These are phyloP conservation scores for Lactarius quietus DNA, from an alignment of 768 basidiomycete species.

Conservation along the genomic window DNA sequence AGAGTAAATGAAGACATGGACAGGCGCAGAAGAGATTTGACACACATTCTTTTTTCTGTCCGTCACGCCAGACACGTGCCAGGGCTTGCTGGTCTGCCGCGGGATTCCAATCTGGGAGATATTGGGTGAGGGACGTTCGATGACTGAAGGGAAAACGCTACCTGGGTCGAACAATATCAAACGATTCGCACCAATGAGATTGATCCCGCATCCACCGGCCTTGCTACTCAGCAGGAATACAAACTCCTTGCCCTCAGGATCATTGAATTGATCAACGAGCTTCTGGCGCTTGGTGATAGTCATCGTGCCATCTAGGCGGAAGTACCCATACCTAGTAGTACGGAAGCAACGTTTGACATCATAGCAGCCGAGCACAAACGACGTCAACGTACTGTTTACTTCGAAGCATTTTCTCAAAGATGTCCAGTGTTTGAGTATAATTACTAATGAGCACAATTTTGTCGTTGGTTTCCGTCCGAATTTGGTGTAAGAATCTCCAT, in stretches of 20 bases:
- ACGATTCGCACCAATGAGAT: conserved; percentile 92
- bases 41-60: conserved; percentile 99
- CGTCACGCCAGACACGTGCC: conserved; percentile 98
- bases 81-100: conserved; percentile 98
- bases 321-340: conserved; percentile 87
- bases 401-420: conserved; percentile 87
- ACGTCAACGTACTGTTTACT: conserved; percentile 63
- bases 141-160: conserved; percentile 33
- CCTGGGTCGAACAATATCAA: conserved; percentile 95
- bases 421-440: conserved; percentile 91
- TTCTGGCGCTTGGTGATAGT: conserved; percentile 89
- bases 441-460: conserved; percentile 98
- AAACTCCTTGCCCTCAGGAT: conserved; percentile 90
- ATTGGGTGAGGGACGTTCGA: conserved; percentile 5
- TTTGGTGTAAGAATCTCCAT: conserved; percentile 76
- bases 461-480: conserved; percentile 78
- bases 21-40: conserved; percentile 7
- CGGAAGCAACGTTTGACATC: not conserved
- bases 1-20: conserved; percentile 4
- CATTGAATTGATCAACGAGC: conserved; percentile 93
- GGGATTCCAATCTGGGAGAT: conserved; percentile 84
- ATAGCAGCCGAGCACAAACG: conserved; percentile 12
- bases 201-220: conserved; percentile 95
- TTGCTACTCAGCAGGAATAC: conserved; percentile 93
- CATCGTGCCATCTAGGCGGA: conserved; percentile 95